Evolutionary conservation across 2,329 filamentous ascomycete species (phyloP), one percentile per base, ranked within the genome.

Genomic region (Diplocarpon rosae): DNA sequence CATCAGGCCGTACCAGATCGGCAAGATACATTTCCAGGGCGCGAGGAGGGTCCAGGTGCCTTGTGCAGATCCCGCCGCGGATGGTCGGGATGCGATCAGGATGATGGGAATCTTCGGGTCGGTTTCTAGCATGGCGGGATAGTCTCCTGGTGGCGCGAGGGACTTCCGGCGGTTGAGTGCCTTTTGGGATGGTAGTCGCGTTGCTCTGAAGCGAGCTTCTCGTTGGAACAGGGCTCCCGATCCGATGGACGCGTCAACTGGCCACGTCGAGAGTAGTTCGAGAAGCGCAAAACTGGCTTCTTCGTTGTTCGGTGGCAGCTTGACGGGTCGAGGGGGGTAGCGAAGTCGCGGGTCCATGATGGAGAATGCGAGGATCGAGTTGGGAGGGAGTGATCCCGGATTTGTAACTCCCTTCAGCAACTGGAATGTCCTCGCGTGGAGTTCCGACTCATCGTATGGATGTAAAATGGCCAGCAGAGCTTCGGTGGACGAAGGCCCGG

Each of bases 11-110:
- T 90, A 83, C 92, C 92, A 98, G 28, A 95, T 70, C 0, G 86
- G 78, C 30, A 78, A 69, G 30, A 96, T 83, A 56, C 85, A 95
- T 59, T 85, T 88, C 87, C 90, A 95, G 0, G 92, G 92, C 2
- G 92, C 72, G 17, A 96, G 69, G 1, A 96, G 62, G 0, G 81
- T 92, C 87, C 88, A 96, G 0, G 72, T 80, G 0, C 83, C 82
- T 38, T 83, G 78, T 1, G 69, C 66, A 37, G 72, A 73, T 10
- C 63, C 66, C 31, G 65, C 65, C 1, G 62, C 56, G 10, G 65
- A 61, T 9, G 71, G 61, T 3, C 77, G 73, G 10, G 75, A 77
- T 29, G 80, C 71, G 4, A 86, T 70, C 5, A 93, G 65, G 1
- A 90, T 68, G 32, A 90, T 65, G 1, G 92, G 92, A 13, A 96